phyloP scores from a whole-genome alignment of 176 grass and related monocot species.

The Elaeis guineensis region DNA sequence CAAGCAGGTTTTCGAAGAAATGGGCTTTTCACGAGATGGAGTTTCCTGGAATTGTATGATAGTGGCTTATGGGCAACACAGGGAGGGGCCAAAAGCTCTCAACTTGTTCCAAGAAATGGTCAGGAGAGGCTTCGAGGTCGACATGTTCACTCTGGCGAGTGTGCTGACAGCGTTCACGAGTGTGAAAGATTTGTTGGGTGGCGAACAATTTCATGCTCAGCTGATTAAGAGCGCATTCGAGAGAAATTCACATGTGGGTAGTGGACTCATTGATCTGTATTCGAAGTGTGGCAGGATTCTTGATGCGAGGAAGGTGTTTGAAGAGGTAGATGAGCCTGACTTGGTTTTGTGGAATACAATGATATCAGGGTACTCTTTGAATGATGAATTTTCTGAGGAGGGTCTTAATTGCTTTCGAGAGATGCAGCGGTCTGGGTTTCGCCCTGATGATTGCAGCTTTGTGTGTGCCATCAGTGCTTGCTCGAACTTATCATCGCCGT shows the following conservation, averaged over 20 bases:
- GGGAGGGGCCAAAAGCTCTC: constrained; percentile 26
- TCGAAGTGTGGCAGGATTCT: constrained; percentile 21
- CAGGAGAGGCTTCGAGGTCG: constrained; percentile 18
- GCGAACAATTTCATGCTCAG: constrained; percentile 24
- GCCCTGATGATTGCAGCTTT: constrained; percentile 39
- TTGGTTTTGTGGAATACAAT: constrained; percentile 46
- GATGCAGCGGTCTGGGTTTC: constrained; percentile 31
- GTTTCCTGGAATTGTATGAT: constrained; percentile 52
- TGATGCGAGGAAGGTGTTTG: constrained; percentile 27
- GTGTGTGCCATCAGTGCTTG: constrained; percentile 34
- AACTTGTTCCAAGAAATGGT: constrained; percentile 34
- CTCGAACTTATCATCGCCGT: constrained; percentile 31
- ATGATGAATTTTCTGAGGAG: constrained; percentile 30
- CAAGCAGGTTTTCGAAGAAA: constrained; percentile 19
- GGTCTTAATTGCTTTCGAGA: constrained; percentile 21
- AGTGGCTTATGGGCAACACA: constrained; percentile 29
- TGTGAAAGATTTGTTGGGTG: constrained; percentile 12
- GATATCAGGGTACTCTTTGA: constrained; percentile 32
- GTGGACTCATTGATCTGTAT: constrained; percentile 38
- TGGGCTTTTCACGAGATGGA: constrained; percentile 1
- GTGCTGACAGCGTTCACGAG: constrained; percentile 31
- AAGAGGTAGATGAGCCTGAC: constrained; percentile 26
- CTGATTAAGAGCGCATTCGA: constrained; percentile 22
- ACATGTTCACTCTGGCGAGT: constrained; percentile 34
- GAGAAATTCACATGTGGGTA: constrained; percentile 22